A percentile compares a stretch with the other conserved stretches of the same genome.
Conservation (phyloP, 305 asterid genomes). For the Fraxinus dipetala region DNA sequence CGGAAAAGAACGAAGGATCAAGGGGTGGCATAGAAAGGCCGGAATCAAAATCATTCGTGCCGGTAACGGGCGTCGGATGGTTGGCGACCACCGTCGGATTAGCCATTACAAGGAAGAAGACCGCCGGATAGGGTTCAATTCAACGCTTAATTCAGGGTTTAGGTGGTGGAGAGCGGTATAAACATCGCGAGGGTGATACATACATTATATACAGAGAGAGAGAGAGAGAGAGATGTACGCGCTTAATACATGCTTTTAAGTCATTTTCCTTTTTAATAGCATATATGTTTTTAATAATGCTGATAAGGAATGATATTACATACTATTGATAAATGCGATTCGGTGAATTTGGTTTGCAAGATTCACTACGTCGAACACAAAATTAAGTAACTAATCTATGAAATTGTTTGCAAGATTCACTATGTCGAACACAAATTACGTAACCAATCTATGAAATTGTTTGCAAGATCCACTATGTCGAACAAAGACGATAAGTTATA, state of each 20-base stretch:
- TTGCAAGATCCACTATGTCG: too few relatives aligned
- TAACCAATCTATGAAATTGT: neutral
- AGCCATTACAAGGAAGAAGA: slow-evolving; percentile 27
- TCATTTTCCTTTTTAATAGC: neutral
- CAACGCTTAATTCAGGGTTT: neutral
- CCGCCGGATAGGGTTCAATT: neutral
- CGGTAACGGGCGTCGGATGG: slow-evolving; percentile 26
- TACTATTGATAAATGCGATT: neutral
- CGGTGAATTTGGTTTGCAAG: neutral
- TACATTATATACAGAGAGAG: too few relatives aligned
- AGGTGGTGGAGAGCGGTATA: neutral
- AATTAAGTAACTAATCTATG: neutral
- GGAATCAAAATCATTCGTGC: slow-evolving; percentile 27
- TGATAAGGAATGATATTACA: neutral
- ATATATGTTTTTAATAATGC: neutral
- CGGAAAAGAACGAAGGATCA: slow-evolving; percentile 40
- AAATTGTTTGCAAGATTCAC: neutral
- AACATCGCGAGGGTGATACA: neutral
- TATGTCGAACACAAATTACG: neutral
- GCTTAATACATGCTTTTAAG: neutral
- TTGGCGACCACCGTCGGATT: slow-evolving; percentile 31
- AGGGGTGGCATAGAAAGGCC: slow-evolving; percentile 40
- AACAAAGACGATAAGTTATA: neutral
- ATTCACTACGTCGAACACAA: too few relatives aligned
- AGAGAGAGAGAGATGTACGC: neutral